Percentiles rank a stretch among this genome's conserved stretches.
Conservation (phyloP, 345 rosid species). For the Dipteronia sinensis region DNA sequence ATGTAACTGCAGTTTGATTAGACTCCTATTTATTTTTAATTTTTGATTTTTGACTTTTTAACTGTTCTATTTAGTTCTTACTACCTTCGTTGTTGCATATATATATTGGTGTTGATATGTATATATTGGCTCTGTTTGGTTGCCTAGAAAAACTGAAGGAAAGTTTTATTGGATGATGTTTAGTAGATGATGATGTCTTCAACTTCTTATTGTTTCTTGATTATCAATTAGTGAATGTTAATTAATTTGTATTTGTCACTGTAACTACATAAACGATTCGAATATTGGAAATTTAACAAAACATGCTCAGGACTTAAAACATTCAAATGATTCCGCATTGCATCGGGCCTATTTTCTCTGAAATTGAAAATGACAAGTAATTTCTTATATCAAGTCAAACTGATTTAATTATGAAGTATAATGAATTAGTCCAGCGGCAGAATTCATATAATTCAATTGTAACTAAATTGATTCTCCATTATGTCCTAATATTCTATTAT, state of each 20-base stretch:
- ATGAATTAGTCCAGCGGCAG: background rate
- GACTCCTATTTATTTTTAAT: background rate
- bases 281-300: background rate
- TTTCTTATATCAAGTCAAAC: background rate
- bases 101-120: background rate
- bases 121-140: background rate
- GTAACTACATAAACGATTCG: no score
- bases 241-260: background rate
- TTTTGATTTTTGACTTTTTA: background rate
- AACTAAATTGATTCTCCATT: background rate
- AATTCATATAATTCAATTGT: background rate
- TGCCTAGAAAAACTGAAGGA: background rate
- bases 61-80: constrained; percentile 9
- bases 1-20: background rate
- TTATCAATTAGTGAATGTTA: background rate
- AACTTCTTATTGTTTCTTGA: background rate
- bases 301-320: background rate
- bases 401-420: background rate
- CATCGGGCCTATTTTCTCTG: background rate
- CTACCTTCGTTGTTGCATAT: background rate
- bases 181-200: background rate
- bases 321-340: background rate
- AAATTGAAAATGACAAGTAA: background rate
- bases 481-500: background rate
- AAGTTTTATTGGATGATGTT: background rate